Evolutionary conservation across 1,284 basidiomycete species (phyloP), one percentile per base, ranked within the genome.

Genomic region (Ganoderma boninense): DNA sequence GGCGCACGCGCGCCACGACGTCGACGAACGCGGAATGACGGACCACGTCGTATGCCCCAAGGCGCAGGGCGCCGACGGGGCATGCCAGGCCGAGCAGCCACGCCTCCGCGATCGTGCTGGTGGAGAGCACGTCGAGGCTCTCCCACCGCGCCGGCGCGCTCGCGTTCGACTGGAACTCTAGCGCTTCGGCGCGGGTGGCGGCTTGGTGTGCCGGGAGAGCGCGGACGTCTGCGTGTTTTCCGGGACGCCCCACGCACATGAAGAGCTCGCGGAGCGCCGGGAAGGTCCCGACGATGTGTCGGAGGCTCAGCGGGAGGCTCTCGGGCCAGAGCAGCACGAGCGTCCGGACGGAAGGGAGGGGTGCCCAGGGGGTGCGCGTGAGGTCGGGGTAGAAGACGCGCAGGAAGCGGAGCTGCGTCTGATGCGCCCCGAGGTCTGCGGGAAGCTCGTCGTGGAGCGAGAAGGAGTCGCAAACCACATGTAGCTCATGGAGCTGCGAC

Each of bases 191-290:
- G 11, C 59, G 63, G 18, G 23, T 7, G 35, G 4, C 35, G 4
- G 20, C 20, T 35, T 18, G 14, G 20, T 18, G 10, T 4, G 44
- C 16, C 1, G 35, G 35, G 7, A 35, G 3, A 7, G 35, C 35
- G 35, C 7, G 35, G 35, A 7, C 4, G 35, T 35, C 35, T 3
- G 7, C 16, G 18, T 44, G 44, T 5, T 7, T 44, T n/a, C n/a
- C n/a, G n/a, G n/a, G n/a, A n/a, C n/a, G n/a, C n/a, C n/a, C n/a
- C n/a, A n/a, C 40, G 13, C 13, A 8, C 40, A 69, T 14, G n/a
- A 60, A 14, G 11, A 73, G 62, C 65, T 69, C 63, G n/a, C 38
- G 64, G 18, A 70, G 43, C 29, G 49, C 44, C 4, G 71, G 71
- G 32, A 73, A 73, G 16, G 60, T 40, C 10, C 2, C 0, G 38